Conservation (phyloP, 164 flowering plant genomes). For the Stephania japonica region DNA sequence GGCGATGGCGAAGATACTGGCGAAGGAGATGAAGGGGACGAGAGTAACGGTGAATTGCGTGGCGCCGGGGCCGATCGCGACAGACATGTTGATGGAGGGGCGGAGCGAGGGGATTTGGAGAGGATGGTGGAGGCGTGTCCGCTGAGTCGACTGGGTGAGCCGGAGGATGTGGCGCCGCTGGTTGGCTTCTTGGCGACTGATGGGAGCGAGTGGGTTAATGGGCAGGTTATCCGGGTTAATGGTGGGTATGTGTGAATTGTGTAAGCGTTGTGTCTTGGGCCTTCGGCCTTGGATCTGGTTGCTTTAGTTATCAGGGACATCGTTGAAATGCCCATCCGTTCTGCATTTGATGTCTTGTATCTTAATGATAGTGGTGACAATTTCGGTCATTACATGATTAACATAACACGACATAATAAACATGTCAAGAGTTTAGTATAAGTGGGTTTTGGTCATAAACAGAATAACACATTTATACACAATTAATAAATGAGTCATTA, state of each 20-base stretch:
- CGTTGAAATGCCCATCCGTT: too few species aligned
- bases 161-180: conserved; percentile 32
- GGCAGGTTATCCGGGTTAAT: conserved; percentile 40
- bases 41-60: conserved; percentile 40
- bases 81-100: conserved; percentile 45
- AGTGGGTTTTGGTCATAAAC: too few species aligned
- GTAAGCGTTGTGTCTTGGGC: too few species aligned
- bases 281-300: too few species aligned
- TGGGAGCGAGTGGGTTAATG: conserved; percentile 52
- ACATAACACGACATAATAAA: too few species aligned
- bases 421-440: too few species aligned
- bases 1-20: conserved; percentile 41
- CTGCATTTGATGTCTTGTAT: too few species aligned
- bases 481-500: too few species aligned
- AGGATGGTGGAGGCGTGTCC: conserved; percentile 23
- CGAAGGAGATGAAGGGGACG: conserved; percentile 49
- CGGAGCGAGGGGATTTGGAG: conserved; percentile 25
- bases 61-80: conserved; percentile 49
- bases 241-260: conserved; percentile 31
- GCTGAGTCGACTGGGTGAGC: conserved; percentile 36
- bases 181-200: conserved; percentile 44
- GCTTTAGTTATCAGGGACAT: too few species aligned
- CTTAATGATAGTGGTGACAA: too few species aligned
- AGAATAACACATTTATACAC: too few species aligned
- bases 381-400: too few species aligned